Evolutionary conservation across 306 rosid species (phyloP).

Genomic region (Sechiopsis laciniata): DNA sequence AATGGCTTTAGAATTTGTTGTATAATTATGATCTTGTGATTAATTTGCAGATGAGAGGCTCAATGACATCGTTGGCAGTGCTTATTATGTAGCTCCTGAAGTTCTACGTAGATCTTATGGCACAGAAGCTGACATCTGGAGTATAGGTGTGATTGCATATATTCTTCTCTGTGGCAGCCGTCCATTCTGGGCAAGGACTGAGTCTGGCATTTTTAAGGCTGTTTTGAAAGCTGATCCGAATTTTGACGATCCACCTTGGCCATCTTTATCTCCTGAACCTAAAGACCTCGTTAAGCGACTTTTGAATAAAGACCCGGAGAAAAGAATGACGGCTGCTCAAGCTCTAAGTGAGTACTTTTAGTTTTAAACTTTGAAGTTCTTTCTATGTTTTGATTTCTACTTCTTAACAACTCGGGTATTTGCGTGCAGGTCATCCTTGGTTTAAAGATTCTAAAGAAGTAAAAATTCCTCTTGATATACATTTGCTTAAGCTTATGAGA

Average conservation of each 20-base stretch:
- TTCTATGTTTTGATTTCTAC: slow-evolving; percentile 18
- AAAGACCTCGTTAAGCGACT: slow-evolving; percentile 78
- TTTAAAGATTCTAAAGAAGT: slow-evolving; percentile 51
- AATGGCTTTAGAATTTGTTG: slow-evolving; percentile 2
- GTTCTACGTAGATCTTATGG: slow-evolving; percentile 82
- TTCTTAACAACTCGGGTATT: slow-evolving; percentile 27
- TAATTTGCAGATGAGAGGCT: slow-evolving; percentile 76
- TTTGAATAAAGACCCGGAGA: slow-evolving; percentile 80
- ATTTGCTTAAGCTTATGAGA: slow-evolving; percentile 79
- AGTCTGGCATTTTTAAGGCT: slow-evolving; percentile 84
- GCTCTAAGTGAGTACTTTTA: slow-evolving; percentile 56
- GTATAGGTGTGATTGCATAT: slow-evolving; percentile 91
- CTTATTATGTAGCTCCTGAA: slow-evolving; percentile 98
- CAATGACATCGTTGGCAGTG: slow-evolving; percentile 93
- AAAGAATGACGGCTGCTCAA: slow-evolving; percentile 88
- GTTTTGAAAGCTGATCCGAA: slow-evolving; percentile 83
- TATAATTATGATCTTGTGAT: slow-evolving; percentile 25
- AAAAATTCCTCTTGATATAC: slow-evolving; percentile 69
- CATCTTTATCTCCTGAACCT: slow-evolving; percentile 68
- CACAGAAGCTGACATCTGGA: slow-evolving; percentile 93
- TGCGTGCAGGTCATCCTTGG: slow-evolving; percentile 84
- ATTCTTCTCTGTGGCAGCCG: slow-evolving; percentile 92
- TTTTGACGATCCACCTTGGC: slow-evolving; percentile 93
- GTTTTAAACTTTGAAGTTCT: slow-evolving; percentile 14
- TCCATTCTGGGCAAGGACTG: slow-evolving; percentile 96